Conservation (phyloP, 73 alveolate species). For the Symbiodinium natans region DNA sequence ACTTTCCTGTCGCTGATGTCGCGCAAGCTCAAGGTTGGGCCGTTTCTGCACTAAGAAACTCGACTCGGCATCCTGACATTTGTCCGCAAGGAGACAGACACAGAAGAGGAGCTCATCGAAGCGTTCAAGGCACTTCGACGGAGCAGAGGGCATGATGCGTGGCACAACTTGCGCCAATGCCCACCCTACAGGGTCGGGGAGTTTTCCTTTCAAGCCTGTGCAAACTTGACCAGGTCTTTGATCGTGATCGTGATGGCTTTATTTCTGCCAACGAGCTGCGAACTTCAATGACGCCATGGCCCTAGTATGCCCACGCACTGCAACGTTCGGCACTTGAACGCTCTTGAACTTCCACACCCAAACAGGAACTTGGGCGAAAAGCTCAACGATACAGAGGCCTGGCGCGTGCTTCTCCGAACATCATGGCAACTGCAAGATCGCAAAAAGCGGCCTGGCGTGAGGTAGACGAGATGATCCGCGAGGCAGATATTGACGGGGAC, state of each 20-base stretch:
- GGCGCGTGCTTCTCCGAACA: too few species aligned
- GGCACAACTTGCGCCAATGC: too few species aligned
- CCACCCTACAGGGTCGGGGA: too few species aligned
- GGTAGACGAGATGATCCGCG: conserved; percentile 98
- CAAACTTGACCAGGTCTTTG: conserved; percentile 98
- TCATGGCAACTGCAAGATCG: too few species aligned
- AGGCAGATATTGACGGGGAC: conserved; percentile 98
- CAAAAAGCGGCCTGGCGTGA: conserved; percentile 22
- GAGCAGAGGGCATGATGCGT: too few species aligned
- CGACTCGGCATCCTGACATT: too few species aligned
- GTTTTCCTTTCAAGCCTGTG: too few species aligned
- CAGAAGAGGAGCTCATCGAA: conserved; percentile 99
- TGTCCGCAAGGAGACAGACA: conserved; percentile 94
- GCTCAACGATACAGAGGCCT: background rate
- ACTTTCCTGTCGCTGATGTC: conserved; percentile 98
- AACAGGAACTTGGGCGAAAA: conserved; percentile 5
- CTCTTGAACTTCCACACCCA: background rate
- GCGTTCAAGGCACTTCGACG: conserved; percentile 98
- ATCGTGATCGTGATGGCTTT: conserved; percentile 97
- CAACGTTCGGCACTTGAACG: too few species aligned
- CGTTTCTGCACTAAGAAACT: too few species aligned
- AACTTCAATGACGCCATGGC: conserved; percentile 96
- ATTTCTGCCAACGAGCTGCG: conserved; percentile 97
- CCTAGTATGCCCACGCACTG: background rate
- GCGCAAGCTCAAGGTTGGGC: conserved; percentile 10